These are phyloP conservation scores for Pisolithus tinctorius DNA, from an alignment of 768 basidiomycete genomes.

Conservation along the genomic window DNA sequence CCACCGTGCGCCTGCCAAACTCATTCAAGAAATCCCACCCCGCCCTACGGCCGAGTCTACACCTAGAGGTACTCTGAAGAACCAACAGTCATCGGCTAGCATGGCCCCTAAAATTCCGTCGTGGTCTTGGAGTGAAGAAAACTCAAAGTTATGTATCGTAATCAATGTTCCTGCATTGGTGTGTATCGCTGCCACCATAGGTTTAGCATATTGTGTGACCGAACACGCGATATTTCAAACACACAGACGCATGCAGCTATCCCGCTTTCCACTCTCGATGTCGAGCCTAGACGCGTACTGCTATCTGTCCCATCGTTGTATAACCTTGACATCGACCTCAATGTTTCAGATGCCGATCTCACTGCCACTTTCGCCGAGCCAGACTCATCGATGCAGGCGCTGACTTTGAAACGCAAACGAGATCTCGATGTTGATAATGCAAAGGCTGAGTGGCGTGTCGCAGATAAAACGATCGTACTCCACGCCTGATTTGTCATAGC, in stretches of 20 bases:
- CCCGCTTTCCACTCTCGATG: slow-evolving; percentile 46
- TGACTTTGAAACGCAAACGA: slow-evolving; percentile 52
- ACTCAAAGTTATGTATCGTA: slow-evolving; percentile 38
- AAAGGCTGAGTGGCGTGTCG: slow-evolving; percentile 62
- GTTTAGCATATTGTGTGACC: slow-evolving; percentile 7
- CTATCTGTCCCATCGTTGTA: slow-evolving; percentile 43
- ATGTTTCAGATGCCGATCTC: slow-evolving; percentile 50
- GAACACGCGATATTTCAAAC: neutral
- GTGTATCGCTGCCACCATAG: slow-evolving; percentile 22
- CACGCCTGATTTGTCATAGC: slow-evolving; percentile 24
- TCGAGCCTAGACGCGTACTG: slow-evolving; percentile 56
- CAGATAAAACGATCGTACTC: slow-evolving; percentile 43
- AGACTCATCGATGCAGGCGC: slow-evolving; percentile 19
- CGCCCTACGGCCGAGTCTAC: slow-evolving; percentile 32
- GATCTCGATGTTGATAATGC: slow-evolving; percentile 58
- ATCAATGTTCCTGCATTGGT: slow-evolving; percentile 55
- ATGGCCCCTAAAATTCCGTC: slow-evolving; percentile 21
- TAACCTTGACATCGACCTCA: slow-evolving; percentile 51
- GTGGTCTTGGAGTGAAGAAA: slow-evolving; percentile 51
- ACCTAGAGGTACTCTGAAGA: slow-evolving; percentile 41
- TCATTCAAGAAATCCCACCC: slow-evolving; percentile 31
- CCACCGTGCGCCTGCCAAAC: slow-evolving; percentile 6
- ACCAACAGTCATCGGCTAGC: neutral
- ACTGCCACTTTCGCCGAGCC: slow-evolving; percentile 17
- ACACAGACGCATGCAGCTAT: slow-evolving; percentile 43